Evolutionary conservation across 176 grass and related monocot species (phyloP), one percentile per base, ranked within the genome.

Genomic region (maize (Zea mays)): DNA sequence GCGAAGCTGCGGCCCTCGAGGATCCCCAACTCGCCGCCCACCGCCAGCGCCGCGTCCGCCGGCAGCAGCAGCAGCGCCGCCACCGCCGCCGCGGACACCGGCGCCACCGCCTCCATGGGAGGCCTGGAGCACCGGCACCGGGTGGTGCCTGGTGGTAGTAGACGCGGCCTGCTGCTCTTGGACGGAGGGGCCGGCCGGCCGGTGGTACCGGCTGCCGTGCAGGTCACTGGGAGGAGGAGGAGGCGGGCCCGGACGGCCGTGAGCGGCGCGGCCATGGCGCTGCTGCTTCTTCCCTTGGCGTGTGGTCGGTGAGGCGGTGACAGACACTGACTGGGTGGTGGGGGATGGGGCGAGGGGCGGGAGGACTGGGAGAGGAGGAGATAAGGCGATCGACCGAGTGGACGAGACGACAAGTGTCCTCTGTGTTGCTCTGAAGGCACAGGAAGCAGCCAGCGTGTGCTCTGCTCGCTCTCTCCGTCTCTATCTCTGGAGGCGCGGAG

Each of bases 11-110:
- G 88, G 0, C 91, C 91, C 80, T 98, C 95, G 8, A 98, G 68
- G 87, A 98, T 94, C 57, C 95, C 95, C 43, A 92, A 90, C 85
- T 98, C 83, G 42, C 95, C 95, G 7, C 83, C 89, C 15, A 41
- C 73, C 5, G 95, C 89, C 19, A 78, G 47, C 49, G 91, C 94
- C 46, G 50, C 75, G 43, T 90, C 88, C 70, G 82, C 67, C 11
- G 74, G 20, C 15, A 76, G 62, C 7, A 72, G 37, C 43, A 81
- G 34, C 51, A 81, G 39, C 44, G 77, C 50, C 6, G 56, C 13
- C 6, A 11, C 36, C 34, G 73, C 21, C 17, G 52, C 51, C 1
- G 34, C 1, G 4, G 50, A 17, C 15, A 15, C 50, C 16, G 58
- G 19, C 1, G 73, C 12, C 77, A 52, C 43, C 43, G 54, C 42